Evolutionary conservation across 371 early-diverging fungal species (phyloP), one percentile per base, ranked within the genome.

Genomic region (Mucor sp.): DNA sequence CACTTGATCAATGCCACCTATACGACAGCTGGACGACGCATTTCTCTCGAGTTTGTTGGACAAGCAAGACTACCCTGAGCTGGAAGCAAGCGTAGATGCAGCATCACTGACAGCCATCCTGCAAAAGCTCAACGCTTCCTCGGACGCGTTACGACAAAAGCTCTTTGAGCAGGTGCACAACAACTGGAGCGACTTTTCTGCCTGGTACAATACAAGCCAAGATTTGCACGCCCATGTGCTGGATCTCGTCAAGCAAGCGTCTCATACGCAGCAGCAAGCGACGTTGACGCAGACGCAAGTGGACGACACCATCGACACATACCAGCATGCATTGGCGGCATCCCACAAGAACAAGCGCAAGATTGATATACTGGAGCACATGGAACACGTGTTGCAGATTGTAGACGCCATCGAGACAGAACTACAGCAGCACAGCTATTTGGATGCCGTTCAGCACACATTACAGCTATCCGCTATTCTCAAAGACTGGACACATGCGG

Each of bases 111-210:
- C 48, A 2, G 15, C 32, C 25, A 30, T 68, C 12, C 57, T 74
- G 7, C 35, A n/a, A 32, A 62, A 67, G 27, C 58, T 74, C 8
- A 62, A 64, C 17, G 27, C 61, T n/a, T 65, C 62, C 19, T 69
- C 65, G 17, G 56, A 50, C 65, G 64, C 67, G 58, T 62, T 67
- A 44, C 65, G 67, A 37, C 57, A 58, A 21, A 65, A 74, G 56
- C 55, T 74, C 6, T 65, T 67, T 48, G 21, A 68, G 21, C 30
- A 65, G 35, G 67, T 70, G 1, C 57, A 62, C n/a, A n/a, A 32
- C 11, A 48, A 70, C 25, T 61, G 65, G 30, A 70, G 69, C 11
- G 27, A 30, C 4, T 74, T 74, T 47, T 60, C 66, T 12, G n/a
- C 62, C 35, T 19, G 39, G 15, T 65, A 67, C 28, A 58, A 64